phyloP scores from a whole-genome alignment of 2,329 filamentous ascomycete species.

The Epicoccum nigrum region DNA sequence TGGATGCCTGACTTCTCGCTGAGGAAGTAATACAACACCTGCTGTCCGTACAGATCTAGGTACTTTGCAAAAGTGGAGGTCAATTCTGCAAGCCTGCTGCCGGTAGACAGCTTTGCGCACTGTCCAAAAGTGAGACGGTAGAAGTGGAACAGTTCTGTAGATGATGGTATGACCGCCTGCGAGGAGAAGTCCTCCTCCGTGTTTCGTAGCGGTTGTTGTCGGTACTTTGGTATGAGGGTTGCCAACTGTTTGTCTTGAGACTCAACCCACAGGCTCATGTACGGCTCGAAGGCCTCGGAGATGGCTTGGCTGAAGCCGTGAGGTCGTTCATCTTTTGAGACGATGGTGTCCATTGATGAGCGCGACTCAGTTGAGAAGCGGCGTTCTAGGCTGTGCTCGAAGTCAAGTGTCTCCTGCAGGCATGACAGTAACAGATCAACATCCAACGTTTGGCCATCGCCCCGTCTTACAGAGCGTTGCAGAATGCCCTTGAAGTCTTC shows the following conservation, averaged over 20 bases:
- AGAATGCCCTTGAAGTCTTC: conserved; percentile 96
- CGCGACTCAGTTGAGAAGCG: conserved; percentile 76
- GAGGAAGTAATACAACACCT: conserved; percentile 79
- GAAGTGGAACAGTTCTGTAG: conserved; percentile 96
- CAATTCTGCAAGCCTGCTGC: conserved; percentile 83
- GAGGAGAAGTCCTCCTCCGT: conserved; percentile 90
- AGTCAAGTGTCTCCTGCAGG: conserved; percentile 93
- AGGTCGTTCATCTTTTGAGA: conserved; percentile 75
- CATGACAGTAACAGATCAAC: conserved; percentile 89
- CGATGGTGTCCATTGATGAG: conserved; percentile 87
- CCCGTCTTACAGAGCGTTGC: conserved; percentile 80
- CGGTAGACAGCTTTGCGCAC: conserved; percentile 93
- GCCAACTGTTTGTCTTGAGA: conserved; percentile 90
- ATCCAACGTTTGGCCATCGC: conserved; percentile 79
- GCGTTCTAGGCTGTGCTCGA: conserved; percentile 88
- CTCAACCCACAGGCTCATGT: conserved; percentile 95
- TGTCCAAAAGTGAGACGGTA: conserved; percentile 92
- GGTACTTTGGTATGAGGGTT: conserved; percentile 84
- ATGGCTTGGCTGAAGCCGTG: conserved; percentile 88
- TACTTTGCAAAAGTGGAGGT: conserved; percentile 89
- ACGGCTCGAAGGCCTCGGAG: conserved; percentile 95
- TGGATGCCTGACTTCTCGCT: conserved; percentile 63
- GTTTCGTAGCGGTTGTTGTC: conserved; percentile 77
- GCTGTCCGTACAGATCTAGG: conserved; percentile 92
- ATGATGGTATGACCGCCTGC: conserved; percentile 88